Evolutionary conservation across 2,329 filamentous ascomycete genomes (phyloP), one percentile per base, ranked within the genome.

Genomic region (Pseudogymnoascus sp.): DNA sequence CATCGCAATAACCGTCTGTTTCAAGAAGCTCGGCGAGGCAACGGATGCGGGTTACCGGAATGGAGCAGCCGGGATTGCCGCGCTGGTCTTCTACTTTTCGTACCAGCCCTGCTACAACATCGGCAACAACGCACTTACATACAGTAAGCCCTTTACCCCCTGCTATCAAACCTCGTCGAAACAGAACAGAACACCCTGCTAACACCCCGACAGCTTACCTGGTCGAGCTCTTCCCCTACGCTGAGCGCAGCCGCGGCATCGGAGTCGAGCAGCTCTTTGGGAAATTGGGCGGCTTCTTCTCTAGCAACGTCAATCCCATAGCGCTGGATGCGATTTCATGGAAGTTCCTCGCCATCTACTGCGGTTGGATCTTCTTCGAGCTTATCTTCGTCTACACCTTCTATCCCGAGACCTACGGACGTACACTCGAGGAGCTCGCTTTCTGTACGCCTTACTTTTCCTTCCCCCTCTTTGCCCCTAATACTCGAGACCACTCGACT

Each of bases 71-170:
- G 68, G 67, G 61, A 62, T 65, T n/a, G 63, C 65, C 16, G 68
- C 67, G 1, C 60, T 70, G 19, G 65, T 67, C n/a, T 66, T 69
- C 26, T 70, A 69, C 38, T 71, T 71, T 63, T 61, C 67, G 13
- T 71, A 70, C 63, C 67, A 75, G 8, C 78, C 78, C 2, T 73
- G 71, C 66, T 81, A 81, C 69, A 81, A 81, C 65, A 74, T 81
- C 59, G 79, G 78, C 13, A 80, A 80, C 70, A 81, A 81, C 66
- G 77, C 80, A 29, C 72, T 82, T 44, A 79, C 78, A 1, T 79
- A 79, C 68, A 79, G 40, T 44, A 44, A 44, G 40, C 11, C 11
- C 40, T 21, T 13, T 67, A 68, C 19, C 19, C 59, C 67, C 67
- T 62, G 47, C 26, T 11, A 44, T 44, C 6, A 44, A 44, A 5